Percentiles rank a stretch among this genome's conserved stretches.
phyloP scores from a whole-genome alignment of 352 stramenopile genomes.

The Phytopythium montanum region DNA sequence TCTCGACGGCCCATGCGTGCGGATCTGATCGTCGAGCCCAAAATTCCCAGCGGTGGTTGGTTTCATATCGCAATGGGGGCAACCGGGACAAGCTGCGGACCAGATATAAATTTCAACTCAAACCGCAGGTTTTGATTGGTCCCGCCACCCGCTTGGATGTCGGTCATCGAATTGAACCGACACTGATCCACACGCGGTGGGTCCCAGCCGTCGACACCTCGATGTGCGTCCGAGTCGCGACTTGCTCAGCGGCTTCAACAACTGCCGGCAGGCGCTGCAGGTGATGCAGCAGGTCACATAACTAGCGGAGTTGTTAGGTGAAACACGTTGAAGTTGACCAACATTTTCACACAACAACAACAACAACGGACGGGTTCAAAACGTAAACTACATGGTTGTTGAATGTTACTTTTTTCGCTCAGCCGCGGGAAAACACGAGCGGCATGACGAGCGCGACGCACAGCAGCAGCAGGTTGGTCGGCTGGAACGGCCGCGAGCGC shows the following conservation, averaged over 20 bases:
- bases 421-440: constrained; percentile 20
- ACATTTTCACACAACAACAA: too few species aligned
- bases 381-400: too few species aligned
- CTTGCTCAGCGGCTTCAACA: too few species aligned
- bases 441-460: constrained; percentile 35
- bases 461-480: constrained; percentile 32
- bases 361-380: too few species aligned
- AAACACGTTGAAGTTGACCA: too few species aligned
- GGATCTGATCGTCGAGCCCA: neutral
- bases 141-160: constrained; percentile 1
- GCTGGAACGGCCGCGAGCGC: constrained; percentile 28
- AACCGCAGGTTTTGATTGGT: neutral
- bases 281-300: too few species aligned
- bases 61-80: constrained; percentile 2
- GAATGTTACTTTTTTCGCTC: too few species aligned
- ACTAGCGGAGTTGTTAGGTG: too few species aligned
- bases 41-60: neutral
- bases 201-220: too few species aligned
- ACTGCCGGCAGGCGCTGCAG: too few species aligned
- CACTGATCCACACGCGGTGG: too few species aligned
- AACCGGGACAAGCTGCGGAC: constrained; percentile 4
- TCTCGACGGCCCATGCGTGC: neutral
- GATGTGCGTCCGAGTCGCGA: too few species aligned
- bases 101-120: neutral
- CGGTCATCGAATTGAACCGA: constrained; percentile 7